These are phyloP conservation scores for Ogataea thermomethanolica DNA, from an alignment of 805 yeast genomes.

Conservation along the genomic window DNA sequence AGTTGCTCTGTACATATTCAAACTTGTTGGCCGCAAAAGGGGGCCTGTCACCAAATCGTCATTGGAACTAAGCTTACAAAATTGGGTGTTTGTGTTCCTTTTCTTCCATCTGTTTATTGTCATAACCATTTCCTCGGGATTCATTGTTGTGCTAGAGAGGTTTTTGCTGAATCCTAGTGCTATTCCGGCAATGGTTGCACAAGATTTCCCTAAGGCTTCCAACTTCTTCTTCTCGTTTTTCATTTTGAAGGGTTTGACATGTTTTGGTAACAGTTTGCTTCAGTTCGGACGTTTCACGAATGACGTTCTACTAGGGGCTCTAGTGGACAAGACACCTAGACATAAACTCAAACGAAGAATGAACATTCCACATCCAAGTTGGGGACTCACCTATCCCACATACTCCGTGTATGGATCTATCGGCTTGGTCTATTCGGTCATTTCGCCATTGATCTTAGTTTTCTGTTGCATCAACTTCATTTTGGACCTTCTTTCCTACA, in stretches of 20 bases:
- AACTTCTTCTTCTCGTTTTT: constrained; percentile 80
- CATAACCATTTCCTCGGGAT: constrained; percentile 79
- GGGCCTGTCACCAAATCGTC: constrained; percentile 60
- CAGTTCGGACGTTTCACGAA: constrained; percentile 52
- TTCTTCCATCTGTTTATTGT: constrained; percentile 83
- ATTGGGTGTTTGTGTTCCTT: constrained; percentile 72
- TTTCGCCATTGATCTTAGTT: constrained; percentile 73
- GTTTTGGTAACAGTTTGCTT: constrained; percentile 68
- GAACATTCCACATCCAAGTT: constrained; percentile 45
- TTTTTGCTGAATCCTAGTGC: constrained; percentile 67
- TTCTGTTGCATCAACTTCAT: constrained; percentile 56
- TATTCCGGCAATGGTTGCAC: constrained; percentile 67
- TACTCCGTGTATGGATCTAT: constrained; percentile 76
- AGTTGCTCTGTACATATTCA: constrained; percentile 54
- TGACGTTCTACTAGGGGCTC: constrained; percentile 34
- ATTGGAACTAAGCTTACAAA: constrained; percentile 67
- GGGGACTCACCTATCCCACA: constrained; percentile 80
- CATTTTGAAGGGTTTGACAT: constrained; percentile 68
- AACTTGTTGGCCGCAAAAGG: constrained; percentile 50
- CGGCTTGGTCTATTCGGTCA: constrained; percentile 71
- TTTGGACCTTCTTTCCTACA: constrained; percentile 60
- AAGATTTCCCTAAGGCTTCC: constrained; percentile 80
- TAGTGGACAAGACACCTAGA: constrained; percentile 60
- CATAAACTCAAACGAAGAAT: constrained; percentile 44
- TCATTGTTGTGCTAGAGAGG: constrained; percentile 58